Percentiles rank a stretch among this genome's conserved stretches.
phyloP scores from a whole-genome alignment of 441 rosid species.

The Iberis amara region DNA sequence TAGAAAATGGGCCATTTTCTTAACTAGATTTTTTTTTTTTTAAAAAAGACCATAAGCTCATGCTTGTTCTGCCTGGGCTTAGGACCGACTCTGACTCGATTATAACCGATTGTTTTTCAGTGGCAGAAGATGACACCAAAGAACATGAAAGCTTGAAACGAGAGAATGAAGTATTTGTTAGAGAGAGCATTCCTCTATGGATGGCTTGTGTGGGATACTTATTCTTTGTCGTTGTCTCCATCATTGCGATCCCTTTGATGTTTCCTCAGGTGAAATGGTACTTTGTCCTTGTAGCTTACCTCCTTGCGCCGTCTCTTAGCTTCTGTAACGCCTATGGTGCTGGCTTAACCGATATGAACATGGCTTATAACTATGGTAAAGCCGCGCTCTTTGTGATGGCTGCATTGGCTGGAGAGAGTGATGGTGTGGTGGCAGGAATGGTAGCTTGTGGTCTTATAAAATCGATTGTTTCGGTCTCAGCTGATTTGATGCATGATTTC shows the following conservation, averaged over 20 bases:
- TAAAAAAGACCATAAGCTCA: too few relatives aligned
- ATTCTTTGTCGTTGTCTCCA: conserved; percentile 55
- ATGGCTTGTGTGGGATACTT: conserved; percentile 61
- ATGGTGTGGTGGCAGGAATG: conserved; percentile 77
- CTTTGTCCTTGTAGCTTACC: conserved; percentile 68
- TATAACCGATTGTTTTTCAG: too few relatives aligned
- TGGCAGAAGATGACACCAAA: too few relatives aligned
- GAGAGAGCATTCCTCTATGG: conserved; percentile 81
- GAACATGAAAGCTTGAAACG: conserved; percentile 4
- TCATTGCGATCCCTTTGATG: conserved; percentile 66
- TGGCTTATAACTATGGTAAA: conserved; percentile 94
- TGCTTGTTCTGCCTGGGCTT: too few relatives aligned
- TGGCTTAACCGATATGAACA: conserved; percentile 90
- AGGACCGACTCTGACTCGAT: too few relatives aligned
- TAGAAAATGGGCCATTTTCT: too few relatives aligned
- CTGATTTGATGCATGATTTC: conserved; percentile 92
- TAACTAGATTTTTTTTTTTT: too few relatives aligned
- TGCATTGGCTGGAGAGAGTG: conserved; percentile 50
- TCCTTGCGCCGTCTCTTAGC: conserved; percentile 76
- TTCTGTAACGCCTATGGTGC: conserved; percentile 97
- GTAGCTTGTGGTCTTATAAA: conserved; percentile 83
- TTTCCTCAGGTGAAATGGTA: conserved; percentile 93
- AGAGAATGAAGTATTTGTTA: conserved; percentile 55
- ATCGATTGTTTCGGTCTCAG: conserved; percentile 72
- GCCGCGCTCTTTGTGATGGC: conserved; percentile 81